These are phyloP conservation scores for Kappamyces sp. DNA, from an alignment of 192 early-diverging fungal genomes.

Conservation along the genomic window DNA sequence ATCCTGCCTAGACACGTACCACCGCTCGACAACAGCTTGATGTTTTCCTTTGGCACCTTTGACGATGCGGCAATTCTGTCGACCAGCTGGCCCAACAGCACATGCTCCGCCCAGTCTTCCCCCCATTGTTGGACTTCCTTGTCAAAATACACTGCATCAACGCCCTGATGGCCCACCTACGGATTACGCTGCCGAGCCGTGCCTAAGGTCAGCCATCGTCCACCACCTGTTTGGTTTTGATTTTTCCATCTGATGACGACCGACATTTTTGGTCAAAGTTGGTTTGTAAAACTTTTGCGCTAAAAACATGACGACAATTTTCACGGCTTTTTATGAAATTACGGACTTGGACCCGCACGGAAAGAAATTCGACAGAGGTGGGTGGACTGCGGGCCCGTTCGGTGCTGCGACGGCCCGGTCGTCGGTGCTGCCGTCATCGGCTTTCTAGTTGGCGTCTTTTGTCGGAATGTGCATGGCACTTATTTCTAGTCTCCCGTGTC, in stretches of 20 bases:
- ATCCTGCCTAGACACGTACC: constrained; percentile 53
- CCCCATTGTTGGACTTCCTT: not conserved
- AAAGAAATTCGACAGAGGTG: constrained; percentile 92
- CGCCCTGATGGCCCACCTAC: no score
- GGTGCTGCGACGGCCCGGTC: no score
- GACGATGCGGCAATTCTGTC: constrained; percentile 66
- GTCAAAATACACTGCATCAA: constrained; percentile 15
- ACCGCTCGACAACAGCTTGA: constrained; percentile 68
- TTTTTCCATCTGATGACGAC: constrained; percentile 7
- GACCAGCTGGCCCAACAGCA: constrained; percentile 68
- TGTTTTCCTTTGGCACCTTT: constrained; percentile 66
- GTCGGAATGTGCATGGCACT: not conserved
- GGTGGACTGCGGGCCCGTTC: not conserved
- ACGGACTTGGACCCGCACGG: constrained; percentile 83
- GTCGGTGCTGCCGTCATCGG: not conserved
- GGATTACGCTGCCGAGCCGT: no score
- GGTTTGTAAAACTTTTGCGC: constrained; percentile 2
- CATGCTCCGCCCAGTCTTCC: constrained; percentile 26
- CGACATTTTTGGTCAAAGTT: constrained; percentile 9
- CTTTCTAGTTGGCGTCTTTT: not conserved
- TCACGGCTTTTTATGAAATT: constrained; percentile 83
- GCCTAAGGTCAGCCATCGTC: no score
- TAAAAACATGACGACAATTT: constrained; percentile 44
- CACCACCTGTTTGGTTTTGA: constrained; percentile 10
- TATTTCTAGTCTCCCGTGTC: constrained; percentile 73